Evolutionary conservation across 2,329 filamentous ascomycete species (phyloP).

Genomic region (Lachnellula hyalina): DNA sequence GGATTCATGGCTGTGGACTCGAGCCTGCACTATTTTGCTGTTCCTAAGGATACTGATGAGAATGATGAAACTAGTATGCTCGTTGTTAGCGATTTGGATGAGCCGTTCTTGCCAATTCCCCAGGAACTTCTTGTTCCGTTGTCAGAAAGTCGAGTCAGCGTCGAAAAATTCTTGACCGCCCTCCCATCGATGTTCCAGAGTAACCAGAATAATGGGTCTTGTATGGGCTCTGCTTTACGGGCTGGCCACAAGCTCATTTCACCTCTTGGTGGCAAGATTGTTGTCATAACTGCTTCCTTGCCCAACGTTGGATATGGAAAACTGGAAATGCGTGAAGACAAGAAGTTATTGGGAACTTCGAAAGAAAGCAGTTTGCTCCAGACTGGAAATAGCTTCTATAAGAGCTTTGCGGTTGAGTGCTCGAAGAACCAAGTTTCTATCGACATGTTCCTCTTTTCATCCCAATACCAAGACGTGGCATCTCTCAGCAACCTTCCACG

Average conservation of each 20-base stretch:
- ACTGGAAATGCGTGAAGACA: constrained; percentile 91
- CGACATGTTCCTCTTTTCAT: constrained; percentile 96
- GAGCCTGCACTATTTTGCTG: constrained; percentile 91
- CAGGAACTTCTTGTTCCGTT: constrained; percentile 86
- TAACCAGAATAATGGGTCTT: constrained; percentile 83
- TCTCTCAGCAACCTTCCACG: constrained; percentile 91
- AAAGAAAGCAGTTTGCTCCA: constrained; percentile 86
- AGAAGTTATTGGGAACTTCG: constrained; percentile 88
- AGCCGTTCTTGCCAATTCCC: constrained; percentile 93
- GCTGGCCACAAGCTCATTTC: constrained; percentile 96
- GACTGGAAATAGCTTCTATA: constrained; percentile 95
- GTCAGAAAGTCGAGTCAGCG: constrained; percentile 81
- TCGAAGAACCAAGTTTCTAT: constrained; percentile 98
- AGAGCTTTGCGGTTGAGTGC: constrained; percentile 97
- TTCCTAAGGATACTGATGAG: constrained; percentile 83
- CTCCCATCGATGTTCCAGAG: constrained; percentile 96
- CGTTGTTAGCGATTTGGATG: constrained; percentile 89
- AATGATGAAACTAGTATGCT: constrained; percentile 83
- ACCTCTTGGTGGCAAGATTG: constrained; percentile 89
- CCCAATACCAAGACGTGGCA: constrained; percentile 94
- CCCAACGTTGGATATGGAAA: constrained; percentile 88
- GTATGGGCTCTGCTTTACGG: constrained; percentile 88
- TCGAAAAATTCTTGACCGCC: constrained; percentile 85
- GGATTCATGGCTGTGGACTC: constrained; percentile 96
- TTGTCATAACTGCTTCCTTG: constrained; percentile 81